Evolutionary conservation across 1,284 basidiomycete species (phyloP).

Genomic region (Trichosporon sp.): DNA sequence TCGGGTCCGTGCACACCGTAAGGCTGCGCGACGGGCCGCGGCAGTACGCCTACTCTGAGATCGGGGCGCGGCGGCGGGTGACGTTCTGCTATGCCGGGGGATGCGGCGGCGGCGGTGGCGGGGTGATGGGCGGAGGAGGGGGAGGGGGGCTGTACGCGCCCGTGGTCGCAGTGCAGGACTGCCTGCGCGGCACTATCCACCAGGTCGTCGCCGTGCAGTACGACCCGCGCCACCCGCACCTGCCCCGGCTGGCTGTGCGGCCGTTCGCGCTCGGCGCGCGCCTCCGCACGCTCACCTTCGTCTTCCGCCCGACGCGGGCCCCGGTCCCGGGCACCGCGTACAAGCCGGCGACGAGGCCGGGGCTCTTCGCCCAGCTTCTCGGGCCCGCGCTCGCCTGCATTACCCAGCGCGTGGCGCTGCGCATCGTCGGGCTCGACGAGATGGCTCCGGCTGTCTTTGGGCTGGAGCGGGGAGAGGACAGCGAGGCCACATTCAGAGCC

Average conservation of each 20-base stretch:
- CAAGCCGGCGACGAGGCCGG: neutral
- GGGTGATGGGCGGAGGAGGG: too few species aligned
- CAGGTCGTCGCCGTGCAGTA: neutral
- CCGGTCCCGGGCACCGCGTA: neutral
- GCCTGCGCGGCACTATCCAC: neutral
- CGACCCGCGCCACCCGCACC: neutral
- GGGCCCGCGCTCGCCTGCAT: neutral
- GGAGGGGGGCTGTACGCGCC: neutral
- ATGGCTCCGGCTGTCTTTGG: neutral
- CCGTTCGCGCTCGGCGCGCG: neutral
- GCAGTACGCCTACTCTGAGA: neutral
- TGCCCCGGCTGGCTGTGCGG: neutral
- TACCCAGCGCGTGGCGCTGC: neutral
- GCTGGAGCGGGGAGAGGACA: neutral
- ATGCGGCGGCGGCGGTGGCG: neutral
- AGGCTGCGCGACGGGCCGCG: neutral
- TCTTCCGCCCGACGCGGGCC: neutral
- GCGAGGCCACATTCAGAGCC: neutral
- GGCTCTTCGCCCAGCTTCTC: neutral
- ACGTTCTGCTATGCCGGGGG: neutral
- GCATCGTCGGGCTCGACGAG: neutral
- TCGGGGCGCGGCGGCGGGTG: neutral
- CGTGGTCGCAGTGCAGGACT: neutral
- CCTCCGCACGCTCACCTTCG: neutral
- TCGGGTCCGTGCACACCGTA: neutral